phyloP scores from a whole-genome alignment of 345 rosid species.

The Abelmoschus esculentus region DNA sequence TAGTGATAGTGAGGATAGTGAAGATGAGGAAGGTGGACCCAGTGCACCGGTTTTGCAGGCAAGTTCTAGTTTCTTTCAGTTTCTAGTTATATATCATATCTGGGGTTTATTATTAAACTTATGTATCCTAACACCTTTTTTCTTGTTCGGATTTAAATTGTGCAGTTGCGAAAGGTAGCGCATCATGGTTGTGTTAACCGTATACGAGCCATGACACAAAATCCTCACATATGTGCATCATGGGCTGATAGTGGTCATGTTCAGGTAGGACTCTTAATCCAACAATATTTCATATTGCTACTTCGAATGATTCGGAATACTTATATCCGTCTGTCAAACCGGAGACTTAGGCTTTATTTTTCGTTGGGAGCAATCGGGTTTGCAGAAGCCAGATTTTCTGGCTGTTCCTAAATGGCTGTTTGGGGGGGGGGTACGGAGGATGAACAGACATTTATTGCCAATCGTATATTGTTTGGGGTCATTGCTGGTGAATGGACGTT shows the following conservation, averaged over 20 bases:
- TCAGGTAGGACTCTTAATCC: constrained; percentile 44
- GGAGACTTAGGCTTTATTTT: background rate
- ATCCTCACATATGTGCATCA: constrained; percentile 83
- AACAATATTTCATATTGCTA: background rate
- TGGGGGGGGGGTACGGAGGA: too few species aligned
- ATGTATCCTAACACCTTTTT: background rate
- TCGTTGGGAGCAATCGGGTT: too few species aligned
- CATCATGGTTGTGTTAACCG: constrained; percentile 90
- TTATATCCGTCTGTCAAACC: background rate
- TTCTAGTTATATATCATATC: background rate
- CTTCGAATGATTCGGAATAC: background rate
- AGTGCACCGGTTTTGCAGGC: constrained; percentile 62
- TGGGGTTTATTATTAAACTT: background rate
- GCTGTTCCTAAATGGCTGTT: too few species aligned
- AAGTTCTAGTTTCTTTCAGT: constrained; percentile 14
- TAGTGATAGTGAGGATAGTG: constrained; percentile 73
- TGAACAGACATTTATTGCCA: too few species aligned
- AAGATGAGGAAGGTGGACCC: constrained; percentile 59
- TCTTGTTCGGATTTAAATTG: constrained; percentile 15
- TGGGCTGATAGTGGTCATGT: constrained; percentile 91
- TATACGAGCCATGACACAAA: constrained; percentile 82
- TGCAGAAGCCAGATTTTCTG: too few species aligned
- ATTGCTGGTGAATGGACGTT: too few species aligned
- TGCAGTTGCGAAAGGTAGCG: constrained; percentile 66
- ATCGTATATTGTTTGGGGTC: too few species aligned